These are phyloP conservation scores for Trichoderma orchidacearum DNA, from an alignment of 495 filamentous ascomycete species.

Conservation along the genomic window DNA sequence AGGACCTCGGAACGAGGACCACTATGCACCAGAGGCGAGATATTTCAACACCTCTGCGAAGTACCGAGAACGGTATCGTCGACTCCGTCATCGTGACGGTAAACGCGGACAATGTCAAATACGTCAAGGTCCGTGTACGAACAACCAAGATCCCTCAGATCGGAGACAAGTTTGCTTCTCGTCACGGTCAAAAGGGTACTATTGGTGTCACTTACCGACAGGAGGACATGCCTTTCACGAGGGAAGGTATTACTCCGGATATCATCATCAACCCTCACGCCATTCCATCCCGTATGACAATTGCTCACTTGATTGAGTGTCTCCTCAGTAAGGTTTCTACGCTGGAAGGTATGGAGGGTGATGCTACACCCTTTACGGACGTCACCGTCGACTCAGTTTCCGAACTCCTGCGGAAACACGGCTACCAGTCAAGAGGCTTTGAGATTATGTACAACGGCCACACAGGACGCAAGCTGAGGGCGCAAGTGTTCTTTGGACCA, in stretches of 20 bases:
- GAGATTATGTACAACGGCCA: constrained; percentile 99
- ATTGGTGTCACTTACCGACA: constrained; percentile 96
- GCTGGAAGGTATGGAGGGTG: constrained; percentile 82
- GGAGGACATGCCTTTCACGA: constrained; percentile 97
- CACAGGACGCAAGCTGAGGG: constrained; percentile 80
- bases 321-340: constrained; percentile 89
- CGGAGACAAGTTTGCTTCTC: constrained; percentile 97
- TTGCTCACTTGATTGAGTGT: constrained; percentile 99
- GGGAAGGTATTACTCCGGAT: constrained; percentile 82
- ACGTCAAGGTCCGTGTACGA: constrained; percentile 92
- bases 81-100: constrained; percentile 89
- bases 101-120: constrained; percentile 76
- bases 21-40: constrained; percentile 85
- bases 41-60: constrained; percentile 84
- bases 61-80: constrained; percentile 91
- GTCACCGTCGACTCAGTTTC: constrained; percentile 95
- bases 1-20: constrained; percentile 86
- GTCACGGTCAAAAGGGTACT: constrained; percentile 98
- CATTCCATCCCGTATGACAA: constrained; percentile 99
- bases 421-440: constrained; percentile 93
- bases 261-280: constrained; percentile 99
- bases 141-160: constrained; percentile 98
- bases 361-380: constrained; percentile 96
- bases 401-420: constrained; percentile 71
- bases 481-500: constrained; percentile 92